A percentile compares a stretch with the other conserved stretches of the same genome.
Evolutionary conservation across 2,329 filamentous ascomycete genomes (phyloP).

Genomic region (Pseudogymnoascus sp.): DNA sequence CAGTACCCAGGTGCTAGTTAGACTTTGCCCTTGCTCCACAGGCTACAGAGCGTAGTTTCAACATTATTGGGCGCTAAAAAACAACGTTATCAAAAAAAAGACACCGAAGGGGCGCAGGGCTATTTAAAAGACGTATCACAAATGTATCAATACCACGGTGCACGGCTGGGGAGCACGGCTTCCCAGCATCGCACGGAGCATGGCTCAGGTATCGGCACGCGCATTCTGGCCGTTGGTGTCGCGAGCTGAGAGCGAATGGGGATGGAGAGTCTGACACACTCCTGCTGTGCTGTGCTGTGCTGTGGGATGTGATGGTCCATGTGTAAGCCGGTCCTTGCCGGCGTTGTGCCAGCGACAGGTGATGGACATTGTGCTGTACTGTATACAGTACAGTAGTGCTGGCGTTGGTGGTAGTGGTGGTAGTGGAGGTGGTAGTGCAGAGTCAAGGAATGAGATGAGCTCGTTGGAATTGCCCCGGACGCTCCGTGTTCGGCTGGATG

Average conservation of each 20-base stretch:
- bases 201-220: background rate
- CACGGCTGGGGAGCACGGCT: slow-evolving; percentile 1
- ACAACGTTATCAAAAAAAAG: slow-evolving; percentile 4
- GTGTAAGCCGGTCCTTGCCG: background rate
- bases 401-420: background rate
- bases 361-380: background rate
- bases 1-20: background rate
- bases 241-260: background rate
- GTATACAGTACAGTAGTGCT: background rate
- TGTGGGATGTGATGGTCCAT: slow-evolving; percentile 3
- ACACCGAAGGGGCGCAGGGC: background rate
- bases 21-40: background rate
- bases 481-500: slow-evolving; percentile 1
- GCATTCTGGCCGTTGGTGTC: background rate
- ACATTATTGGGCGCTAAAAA: slow-evolving; percentile 7
- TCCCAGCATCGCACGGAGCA: background rate
- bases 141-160: slow-evolving; percentile 3
- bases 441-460: background rate
- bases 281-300: background rate
- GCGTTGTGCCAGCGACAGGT: background rate
- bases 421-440: background rate
- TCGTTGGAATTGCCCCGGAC: background rate
- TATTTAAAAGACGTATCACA: slow-evolving; percentile 8
- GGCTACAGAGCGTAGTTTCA: slow-evolving; percentile 1
- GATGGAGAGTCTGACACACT: background rate